These are phyloP conservation scores for Wickerhamomyces queroliae DNA, from an alignment of 805 yeast species.

Conservation along the genomic window DNA sequence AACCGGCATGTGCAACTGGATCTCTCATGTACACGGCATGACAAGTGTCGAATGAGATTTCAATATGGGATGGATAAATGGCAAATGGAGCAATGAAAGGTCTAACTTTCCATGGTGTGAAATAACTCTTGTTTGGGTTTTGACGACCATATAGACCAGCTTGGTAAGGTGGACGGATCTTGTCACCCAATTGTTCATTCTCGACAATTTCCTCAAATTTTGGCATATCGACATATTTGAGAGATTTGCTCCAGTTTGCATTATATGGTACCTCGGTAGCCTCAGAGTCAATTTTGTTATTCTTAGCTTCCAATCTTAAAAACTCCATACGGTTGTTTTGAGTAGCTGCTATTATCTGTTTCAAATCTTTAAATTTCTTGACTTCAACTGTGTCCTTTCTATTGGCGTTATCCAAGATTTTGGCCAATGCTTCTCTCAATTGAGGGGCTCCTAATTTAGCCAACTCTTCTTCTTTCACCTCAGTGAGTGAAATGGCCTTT, in stretches of 20 bases:
- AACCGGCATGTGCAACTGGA: conserved; percentile 96
- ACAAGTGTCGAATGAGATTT: conserved; percentile 84
- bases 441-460: background rate
- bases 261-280: conserved; percentile 34
- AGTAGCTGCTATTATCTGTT: conserved; percentile 17
- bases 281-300: conserved; percentile 18
- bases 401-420: conserved; percentile 8
- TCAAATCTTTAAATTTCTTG: conserved; percentile 23
- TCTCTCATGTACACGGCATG: conserved; percentile 96
- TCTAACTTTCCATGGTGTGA: conserved; percentile 96
- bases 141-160: conserved; percentile 71
- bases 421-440: too few species aligned
- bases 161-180: conserved; percentile 79
- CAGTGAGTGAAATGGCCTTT: background rate
- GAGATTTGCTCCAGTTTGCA: conserved; percentile 44
- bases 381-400: conserved; percentile 25
- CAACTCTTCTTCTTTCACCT: background rate
- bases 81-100: conserved; percentile 92
- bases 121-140: conserved; percentile 73
- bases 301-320: conserved; percentile 26
- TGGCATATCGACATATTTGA: conserved; percentile 36
- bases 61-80: conserved; percentile 86
- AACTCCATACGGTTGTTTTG: conserved; percentile 20
- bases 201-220: conserved; percentile 43
- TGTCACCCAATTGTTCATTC: conserved; percentile 40